Percentiles rank a stretch among this genome's conserved stretches.
Evolutionary conservation across 1,284 basidiomycete genomes (phyloP).

Genomic region (Malassezia yamatoensis): DNA sequence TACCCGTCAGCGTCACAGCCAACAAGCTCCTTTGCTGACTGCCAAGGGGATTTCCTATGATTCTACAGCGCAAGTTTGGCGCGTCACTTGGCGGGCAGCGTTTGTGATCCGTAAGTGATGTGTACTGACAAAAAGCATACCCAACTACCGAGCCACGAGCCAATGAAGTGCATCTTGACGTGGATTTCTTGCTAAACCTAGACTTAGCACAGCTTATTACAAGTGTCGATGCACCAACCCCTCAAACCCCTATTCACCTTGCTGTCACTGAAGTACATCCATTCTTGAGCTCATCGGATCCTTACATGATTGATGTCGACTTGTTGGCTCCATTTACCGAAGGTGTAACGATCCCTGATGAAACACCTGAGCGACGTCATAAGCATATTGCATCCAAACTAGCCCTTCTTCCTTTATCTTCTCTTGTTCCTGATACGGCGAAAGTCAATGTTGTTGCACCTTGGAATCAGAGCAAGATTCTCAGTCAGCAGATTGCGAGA

Average conservation of each 20-base stretch:
- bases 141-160: neutral
- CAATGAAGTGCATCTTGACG: neutral
- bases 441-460: neutral
- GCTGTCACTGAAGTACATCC: neutral
- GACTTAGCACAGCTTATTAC: conserved; percentile 2
- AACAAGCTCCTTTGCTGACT: neutral
- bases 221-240: neutral
- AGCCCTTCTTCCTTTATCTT: conserved; percentile 7
- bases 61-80: conserved; percentile 1
- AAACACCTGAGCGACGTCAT: conserved; percentile 13
- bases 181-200: neutral
- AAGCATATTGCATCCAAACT: conserved; percentile 3
- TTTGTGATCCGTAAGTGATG: neutral
- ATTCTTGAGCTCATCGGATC: neutral
- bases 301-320: conserved; percentile 14
- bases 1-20: too few species aligned
- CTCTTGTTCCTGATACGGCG: neutral
- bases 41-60: conserved; percentile 5
- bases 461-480: neutral
- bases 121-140: neutral
- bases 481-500: neutral
- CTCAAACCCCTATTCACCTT: conserved; percentile 11
- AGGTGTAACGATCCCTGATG: conserved; percentile 10
- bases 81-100: conserved; percentile 4
- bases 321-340: neutral